These are phyloP conservation scores for Raphidocelis subcapitata DNA, from an alignment of 139 green algal species.

Conservation along the genomic window DNA sequence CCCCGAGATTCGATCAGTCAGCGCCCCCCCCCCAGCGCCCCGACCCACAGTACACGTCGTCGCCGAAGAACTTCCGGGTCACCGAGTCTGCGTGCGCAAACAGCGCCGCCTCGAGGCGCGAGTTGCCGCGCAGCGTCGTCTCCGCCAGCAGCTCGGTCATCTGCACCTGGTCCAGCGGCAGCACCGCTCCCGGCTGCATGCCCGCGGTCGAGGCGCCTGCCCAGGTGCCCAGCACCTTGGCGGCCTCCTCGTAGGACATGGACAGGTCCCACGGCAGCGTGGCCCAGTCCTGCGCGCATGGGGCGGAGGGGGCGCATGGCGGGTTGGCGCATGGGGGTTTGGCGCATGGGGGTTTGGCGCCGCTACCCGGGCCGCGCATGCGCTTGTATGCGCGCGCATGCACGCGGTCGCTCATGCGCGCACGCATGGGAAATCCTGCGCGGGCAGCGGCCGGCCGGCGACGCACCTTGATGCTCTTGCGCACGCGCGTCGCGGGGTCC, in stretches of 20 bases:
- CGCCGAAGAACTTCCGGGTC: conserved; percentile 48
- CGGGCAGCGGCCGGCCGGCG: no score
- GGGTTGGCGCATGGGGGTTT: no score
- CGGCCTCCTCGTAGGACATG: conserved; percentile 38
- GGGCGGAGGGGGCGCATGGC: no score
- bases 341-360: no score
- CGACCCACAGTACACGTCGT: conserved; percentile 46
- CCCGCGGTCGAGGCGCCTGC: conserved; percentile 36
- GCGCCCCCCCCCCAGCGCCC: no score
- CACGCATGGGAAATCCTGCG: neutral
- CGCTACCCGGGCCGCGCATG: no score
- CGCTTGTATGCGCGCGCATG: no score
- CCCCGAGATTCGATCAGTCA: no score
- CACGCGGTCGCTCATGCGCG: neutral
- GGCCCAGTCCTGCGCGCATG: conserved; percentile 21
- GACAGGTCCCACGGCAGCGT: conserved; percentile 53
- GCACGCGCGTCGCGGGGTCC: conserved; percentile 17
- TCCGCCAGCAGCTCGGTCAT: conserved; percentile 38
- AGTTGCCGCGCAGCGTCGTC: conserved; percentile 36
- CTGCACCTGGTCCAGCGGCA: conserved; percentile 43
- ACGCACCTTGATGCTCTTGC: conserved; percentile 23
- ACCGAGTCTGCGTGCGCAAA: conserved; percentile 56
- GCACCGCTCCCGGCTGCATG: conserved; percentile 40
- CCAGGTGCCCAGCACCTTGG: conserved; percentile 46
- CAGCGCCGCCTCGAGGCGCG: conserved; percentile 50